phyloP scores from a whole-genome alignment of 306 rosid genomes.

The Trifolium dubium region DNA sequence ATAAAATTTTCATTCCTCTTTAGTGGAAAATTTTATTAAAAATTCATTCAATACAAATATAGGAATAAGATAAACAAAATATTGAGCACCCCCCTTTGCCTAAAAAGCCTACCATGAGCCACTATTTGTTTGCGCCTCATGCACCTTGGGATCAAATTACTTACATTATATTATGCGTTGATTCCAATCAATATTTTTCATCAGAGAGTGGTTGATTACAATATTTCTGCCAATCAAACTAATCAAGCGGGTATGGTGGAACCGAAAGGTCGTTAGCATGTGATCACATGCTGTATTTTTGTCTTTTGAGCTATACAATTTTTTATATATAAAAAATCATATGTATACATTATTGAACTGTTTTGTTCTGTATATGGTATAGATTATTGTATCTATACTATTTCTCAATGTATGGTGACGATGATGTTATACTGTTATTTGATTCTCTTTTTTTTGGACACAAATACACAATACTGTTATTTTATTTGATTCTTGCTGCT shows the following conservation, averaged over 20 bases:
- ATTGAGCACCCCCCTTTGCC: background rate
- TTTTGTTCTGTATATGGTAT: background rate
- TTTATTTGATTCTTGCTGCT: conserved; percentile 30
- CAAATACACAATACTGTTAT: background rate
- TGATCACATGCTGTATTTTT: conserved; percentile 77
- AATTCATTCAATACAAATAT: no score
- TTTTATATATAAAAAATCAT: background rate
- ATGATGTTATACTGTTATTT: conserved; percentile 19
- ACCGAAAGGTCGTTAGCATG: conserved; percentile 64
- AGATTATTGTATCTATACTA: background rate
- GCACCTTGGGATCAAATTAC: background rate
- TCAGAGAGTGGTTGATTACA: conserved; percentile 32
- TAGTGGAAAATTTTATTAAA: no score
- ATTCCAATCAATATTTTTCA: background rate
- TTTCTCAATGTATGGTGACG: conserved; percentile 18
- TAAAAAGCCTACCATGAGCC: background rate
- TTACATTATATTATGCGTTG: background rate
- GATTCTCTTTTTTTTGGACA: conserved; percentile 7
- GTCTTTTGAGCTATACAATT: conserved; percentile 44
- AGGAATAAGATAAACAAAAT: no score
- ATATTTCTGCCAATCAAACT: conserved; percentile 42
- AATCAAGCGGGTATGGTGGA: conserved; percentile 67
- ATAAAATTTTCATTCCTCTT: no score
- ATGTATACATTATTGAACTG: conserved; percentile 22
- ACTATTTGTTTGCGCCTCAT: background rate